Percentiles rank a stretch among this genome's conserved stretches.
phyloP scores from a whole-genome alignment of 2,329 filamentous ascomycete genomes.

The Paraphaeosphaeria minitans region DNA sequence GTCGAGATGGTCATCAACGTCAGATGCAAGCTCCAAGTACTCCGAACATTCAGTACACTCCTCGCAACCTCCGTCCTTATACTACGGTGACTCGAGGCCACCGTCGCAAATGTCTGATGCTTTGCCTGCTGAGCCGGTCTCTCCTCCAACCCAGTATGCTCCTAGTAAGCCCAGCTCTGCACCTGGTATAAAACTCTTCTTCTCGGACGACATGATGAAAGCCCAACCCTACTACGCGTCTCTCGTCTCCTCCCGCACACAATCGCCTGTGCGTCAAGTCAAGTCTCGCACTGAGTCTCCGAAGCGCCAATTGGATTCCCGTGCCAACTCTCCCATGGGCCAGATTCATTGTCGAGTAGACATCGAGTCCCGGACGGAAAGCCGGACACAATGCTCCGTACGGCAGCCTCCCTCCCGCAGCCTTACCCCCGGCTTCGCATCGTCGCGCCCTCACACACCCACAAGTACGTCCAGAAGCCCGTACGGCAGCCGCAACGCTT shows the following conservation, averaged over 20 bases:
- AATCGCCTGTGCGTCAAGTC: background rate
- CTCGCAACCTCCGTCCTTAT: slow-evolving; percentile 25
- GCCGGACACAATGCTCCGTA: background rate
- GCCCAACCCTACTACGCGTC: background rate
- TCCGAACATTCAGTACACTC: slow-evolving; percentile 26
- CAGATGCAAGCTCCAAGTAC: slow-evolving; percentile 31
- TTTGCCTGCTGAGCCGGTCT: slow-evolving; percentile 6
- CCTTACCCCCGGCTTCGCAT: background rate
- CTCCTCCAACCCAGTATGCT: slow-evolving; percentile 3
- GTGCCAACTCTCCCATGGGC: background rate
- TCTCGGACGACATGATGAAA: background rate
- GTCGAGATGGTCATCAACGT: slow-evolving; percentile 32
- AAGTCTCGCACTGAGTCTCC: slow-evolving; percentile 1
- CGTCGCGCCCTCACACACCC: background rate
- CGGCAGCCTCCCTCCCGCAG: background rate
- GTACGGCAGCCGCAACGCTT: background rate
- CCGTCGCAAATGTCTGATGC: slow-evolving; percentile 28
- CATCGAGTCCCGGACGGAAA: background rate
- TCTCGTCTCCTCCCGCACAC: background rate
- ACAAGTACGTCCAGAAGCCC: background rate
- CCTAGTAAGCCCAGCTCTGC: slow-evolving; percentile 8
- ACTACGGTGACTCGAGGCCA: slow-evolving; percentile 31
- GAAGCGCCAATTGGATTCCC: background rate
- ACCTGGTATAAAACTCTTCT: background rate
- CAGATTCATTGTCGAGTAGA: background rate